These are phyloP conservation scores for Zygosaccharomyces bisporus DNA, from an alignment of 805 yeast genomes.

Conservation along the genomic window DNA sequence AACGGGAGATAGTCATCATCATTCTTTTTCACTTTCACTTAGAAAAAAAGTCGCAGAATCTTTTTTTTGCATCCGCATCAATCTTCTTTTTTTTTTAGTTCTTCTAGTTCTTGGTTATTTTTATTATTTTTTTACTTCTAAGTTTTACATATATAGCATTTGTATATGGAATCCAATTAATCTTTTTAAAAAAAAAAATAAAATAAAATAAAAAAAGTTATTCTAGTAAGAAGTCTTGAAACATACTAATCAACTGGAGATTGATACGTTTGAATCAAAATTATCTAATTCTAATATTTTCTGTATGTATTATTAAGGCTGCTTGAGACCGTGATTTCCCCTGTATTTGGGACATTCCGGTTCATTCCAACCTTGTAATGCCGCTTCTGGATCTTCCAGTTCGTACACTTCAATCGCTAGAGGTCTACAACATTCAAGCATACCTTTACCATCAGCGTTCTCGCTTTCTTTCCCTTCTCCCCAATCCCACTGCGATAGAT, in stretches of 20 bases:
- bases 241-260: too few species aligned
- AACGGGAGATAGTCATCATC: conserved; percentile 7
- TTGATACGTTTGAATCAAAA: too few species aligned
- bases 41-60: background rate
- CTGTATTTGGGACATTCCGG: conserved; percentile 50
- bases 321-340: conserved; percentile 51
- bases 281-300: background rate
- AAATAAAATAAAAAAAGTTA: too few species aligned
- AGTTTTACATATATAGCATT: conserved; percentile 3
- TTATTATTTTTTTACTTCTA: background rate
- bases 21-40: conserved; percentile 2
- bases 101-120: background rate
- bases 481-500: conserved; percentile 67
- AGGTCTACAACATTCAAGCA: conserved; percentile 62
- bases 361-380: conserved; percentile 48
- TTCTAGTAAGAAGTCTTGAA: too few species aligned
- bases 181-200: background rate
- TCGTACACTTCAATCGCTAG: conserved; percentile 58
- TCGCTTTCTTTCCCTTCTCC: conserved; percentile 51
- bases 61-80: conserved; percentile 3
- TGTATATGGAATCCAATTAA: background rate
- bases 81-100: background rate
- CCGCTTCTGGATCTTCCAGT: conserved; percentile 42
- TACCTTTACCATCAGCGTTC: conserved; percentile 38
- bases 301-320: conserved; percentile 1